These are phyloP conservation scores for Starmerella asiatica DNA, from an alignment of 805 yeast species.

Conservation along the genomic window DNA sequence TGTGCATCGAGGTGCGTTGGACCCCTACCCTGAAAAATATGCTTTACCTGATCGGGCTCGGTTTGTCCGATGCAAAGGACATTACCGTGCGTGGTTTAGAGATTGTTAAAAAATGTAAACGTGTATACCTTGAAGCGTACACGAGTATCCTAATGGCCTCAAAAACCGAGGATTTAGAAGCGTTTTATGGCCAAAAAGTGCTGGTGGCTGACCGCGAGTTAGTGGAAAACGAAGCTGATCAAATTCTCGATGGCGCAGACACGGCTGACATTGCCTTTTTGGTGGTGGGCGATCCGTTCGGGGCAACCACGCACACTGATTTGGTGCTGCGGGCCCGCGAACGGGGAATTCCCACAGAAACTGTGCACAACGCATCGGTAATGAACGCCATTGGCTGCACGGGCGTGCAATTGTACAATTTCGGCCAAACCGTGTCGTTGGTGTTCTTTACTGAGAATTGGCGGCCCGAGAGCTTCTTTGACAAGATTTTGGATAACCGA, in stretches of 20 bases:
- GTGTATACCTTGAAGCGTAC: conserved; percentile 92
- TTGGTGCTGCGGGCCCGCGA: conserved; percentile 83
- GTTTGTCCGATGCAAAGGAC: conserved; percentile 76
- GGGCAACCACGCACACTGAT: conserved; percentile 97
- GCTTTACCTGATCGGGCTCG: conserved; percentile 86
- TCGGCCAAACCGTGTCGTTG: conserved; percentile 94
- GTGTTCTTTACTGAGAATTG: conserved; percentile 91
- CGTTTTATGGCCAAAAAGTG: conserved; percentile 72
- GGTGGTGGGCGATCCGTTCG: conserved; percentile 96
- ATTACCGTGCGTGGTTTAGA: conserved; percentile 91
- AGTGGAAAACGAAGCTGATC: conserved; percentile 81
- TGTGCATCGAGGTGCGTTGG: no score
- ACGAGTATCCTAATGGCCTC: conserved; percentile 95
- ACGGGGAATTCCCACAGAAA: conserved; percentile 59
- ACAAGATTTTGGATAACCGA: conserved; percentile 78
- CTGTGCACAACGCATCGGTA: conserved; percentile 88
- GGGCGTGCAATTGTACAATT: conserved; percentile 85
- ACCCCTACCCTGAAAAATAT: no score
- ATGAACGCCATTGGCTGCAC: conserved; percentile 99
- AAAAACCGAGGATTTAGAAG: conserved; percentile 55
- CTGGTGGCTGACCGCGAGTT: conserved; percentile 87
- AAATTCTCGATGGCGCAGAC: conserved; percentile 56
- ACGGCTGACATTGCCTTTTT: conserved; percentile 72
- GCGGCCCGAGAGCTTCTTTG: conserved; percentile 94
- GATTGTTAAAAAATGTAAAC: conserved; percentile 63